These are phyloP conservation scores for Colletotrichum spaethianum DNA, from an alignment of 2,329 filamentous ascomycete genomes.

Conservation along the genomic window DNA sequence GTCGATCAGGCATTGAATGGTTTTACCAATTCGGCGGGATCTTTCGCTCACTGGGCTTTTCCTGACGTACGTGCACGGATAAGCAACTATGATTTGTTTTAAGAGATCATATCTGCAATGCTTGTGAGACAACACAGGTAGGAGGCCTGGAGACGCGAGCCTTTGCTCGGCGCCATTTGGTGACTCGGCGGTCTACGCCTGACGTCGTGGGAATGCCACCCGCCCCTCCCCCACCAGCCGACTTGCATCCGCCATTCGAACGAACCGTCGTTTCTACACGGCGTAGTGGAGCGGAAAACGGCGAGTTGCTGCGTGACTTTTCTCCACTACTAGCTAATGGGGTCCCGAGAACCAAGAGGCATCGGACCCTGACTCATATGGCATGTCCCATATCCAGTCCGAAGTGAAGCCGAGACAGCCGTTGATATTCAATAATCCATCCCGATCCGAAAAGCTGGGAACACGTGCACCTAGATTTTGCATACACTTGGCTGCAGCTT, in stretches of 20 bases:
- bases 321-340: neutral
- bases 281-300: neutral
- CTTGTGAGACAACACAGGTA: neutral
- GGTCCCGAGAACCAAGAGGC: neutral
- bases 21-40: slow-evolving; percentile 4
- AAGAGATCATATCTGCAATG: neutral
- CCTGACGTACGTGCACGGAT: neutral
- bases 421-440: neutral
- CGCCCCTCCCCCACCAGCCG: neutral
- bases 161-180: neutral
- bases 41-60: neutral
- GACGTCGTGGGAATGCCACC: neutral
- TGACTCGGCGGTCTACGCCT: no score
- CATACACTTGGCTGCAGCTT: neutral
- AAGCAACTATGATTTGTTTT: neutral
- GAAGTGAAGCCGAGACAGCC: neutral
- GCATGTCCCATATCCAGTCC: neutral
- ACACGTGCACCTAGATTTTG: neutral
- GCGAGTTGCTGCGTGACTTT: neutral
- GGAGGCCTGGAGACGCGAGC: neutral
- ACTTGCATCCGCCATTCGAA: neutral
- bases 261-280: neutral
- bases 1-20: neutral
- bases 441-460: rapidly evolving
- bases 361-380: neutral